Base-by-base conservation (phyloP, 148 eudicot species). In the Talinum fruticosum region DNA sequence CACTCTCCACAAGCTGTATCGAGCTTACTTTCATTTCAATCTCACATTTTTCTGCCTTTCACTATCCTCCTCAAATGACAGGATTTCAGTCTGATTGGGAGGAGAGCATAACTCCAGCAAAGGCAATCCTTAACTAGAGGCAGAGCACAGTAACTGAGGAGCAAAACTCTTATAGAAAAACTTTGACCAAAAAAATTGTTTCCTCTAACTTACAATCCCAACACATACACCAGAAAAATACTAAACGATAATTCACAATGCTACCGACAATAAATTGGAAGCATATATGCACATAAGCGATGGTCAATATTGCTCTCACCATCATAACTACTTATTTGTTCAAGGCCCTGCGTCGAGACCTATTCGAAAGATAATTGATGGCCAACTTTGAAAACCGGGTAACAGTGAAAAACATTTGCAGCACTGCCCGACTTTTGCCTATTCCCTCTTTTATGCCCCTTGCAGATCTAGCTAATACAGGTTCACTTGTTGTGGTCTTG, bases 381-480 rank as follows among this genome's bases (percentile, higher is more conserved):
- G 80, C 76, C 69, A 76, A 80, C 85, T 83, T 82, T 8, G 93
- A 89, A 80, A 82, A 87, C 62, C 78, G 78, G 51, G 88, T 78
- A 69, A 93, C 32, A 34, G 91, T 76, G 81, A 91, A 88, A 74
- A 93, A 57, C 83, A 81, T 83, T 68, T 87, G 92, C 75, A 91
- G 26, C 70, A 83, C 5, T 66, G 86, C 69, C 44, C 93, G 92
- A 18, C 92, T 81, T 83, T 91, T 91, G 67, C 90, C 89, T 41
- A 93, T 86, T 51, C 89, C 87, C 71, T 93, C 93, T 51, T 86
- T 85, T 32, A 85, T 53, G 74, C 82, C 79, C 81, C 92, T 90
- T 54, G 93, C 97, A 36, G 85, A 75, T 78, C 80, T 87, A 86
- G 97, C 97, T 76, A 91, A 45, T 65, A 64, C 86, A 23, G 89